Evolutionary conservation across 805 yeast species (phyloP), one percentile per base, ranked within the genome.

Genomic region (Ogataea parapolymorpha): DNA sequence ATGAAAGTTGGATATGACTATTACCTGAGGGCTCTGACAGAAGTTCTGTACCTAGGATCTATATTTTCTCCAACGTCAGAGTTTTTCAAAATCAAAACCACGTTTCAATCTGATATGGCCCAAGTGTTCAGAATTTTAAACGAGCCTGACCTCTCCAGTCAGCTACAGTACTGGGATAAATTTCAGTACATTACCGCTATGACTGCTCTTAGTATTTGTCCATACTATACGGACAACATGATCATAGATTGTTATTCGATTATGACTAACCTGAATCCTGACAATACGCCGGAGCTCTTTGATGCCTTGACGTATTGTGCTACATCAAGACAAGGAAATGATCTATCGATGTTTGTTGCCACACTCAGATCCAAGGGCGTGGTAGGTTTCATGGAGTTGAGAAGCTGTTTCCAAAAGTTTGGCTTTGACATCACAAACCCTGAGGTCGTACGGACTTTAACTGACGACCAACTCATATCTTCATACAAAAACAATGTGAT

Each of bases 261-360:
- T 0, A 68, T 72, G 39, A 50, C 58, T 4, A 37, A 45, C 0
- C 42, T 66, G 35, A 86, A 82, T 55, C 70, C 75, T 0, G 55
- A 48, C 0, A 64, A 70, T 34, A 46, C 56, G 2, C 79, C 84
- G 1, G 58, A 65, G 25, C 82, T 80, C 49, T 72, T 77, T 49
- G 89, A 84, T 55, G 74, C 82, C 0, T 56, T 84, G 25, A 64
- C 61, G 6, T 71, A 62, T 28, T 65, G 82, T 27, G 73, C 83
- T 0, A 69, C 72, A n/a, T 50, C 62, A 0, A 68, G 78, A 41
- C 62, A 67, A 6, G 68, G 76, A 1, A 73, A 73, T 41, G 71
- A 66, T 31, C 55, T 82, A 20, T 67, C 68, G 39, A 51, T 63
- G 18, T 66, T 54, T 32, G 71, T 76, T 8, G 63, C 73, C 6